Conservation (phyloP, 1,284 basidiomycete genomes). For the Ceratobasidium sp. region DNA sequence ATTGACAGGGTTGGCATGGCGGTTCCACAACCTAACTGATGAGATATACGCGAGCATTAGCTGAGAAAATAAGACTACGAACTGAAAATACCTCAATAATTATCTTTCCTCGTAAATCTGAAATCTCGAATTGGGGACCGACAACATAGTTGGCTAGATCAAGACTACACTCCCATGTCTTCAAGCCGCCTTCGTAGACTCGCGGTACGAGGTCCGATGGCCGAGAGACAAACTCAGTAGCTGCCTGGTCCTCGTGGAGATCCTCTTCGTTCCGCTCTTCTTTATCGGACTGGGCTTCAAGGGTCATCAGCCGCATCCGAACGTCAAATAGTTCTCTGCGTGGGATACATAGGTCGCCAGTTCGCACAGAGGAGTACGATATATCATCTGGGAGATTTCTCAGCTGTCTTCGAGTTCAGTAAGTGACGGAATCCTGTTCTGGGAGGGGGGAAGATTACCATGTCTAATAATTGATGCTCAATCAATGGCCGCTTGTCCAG, state of each 20-base stretch:
- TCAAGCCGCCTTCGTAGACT: conserved; percentile 95
- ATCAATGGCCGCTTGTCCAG: conserved; percentile 7
- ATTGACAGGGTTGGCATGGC: conserved; percentile 85
- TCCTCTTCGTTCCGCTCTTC: conserved; percentile 37
- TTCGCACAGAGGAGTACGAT: conserved; percentile 53
- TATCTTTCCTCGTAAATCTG: conserved; percentile 61
- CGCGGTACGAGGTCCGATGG: conserved; percentile 93
- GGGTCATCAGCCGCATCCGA: conserved; percentile 86
- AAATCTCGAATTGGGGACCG: conserved; percentile 33
- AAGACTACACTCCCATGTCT: conserved; percentile 97
- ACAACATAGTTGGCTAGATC: conserved; percentile 77
- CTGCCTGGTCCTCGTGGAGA: conserved; percentile 25
- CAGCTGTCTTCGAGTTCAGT: conserved; percentile 50
- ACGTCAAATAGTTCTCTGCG: conserved; percentile 94
- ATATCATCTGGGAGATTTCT: conserved; percentile 56
- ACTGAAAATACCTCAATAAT: conserved; percentile 71
- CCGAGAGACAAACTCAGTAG: conserved; percentile 73
- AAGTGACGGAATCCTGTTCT: not conserved
- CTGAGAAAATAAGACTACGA: not conserved
- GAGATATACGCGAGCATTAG: not conserved
- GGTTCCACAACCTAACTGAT: conserved; percentile 92
- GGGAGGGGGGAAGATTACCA: not conserved
- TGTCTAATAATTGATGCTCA: conserved; percentile 6
- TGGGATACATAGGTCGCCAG: conserved; percentile 63
- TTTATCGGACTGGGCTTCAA: conserved; percentile 37